Conservation (phyloP, 164 flowering plant species). For the Hamamelis virginiana region DNA sequence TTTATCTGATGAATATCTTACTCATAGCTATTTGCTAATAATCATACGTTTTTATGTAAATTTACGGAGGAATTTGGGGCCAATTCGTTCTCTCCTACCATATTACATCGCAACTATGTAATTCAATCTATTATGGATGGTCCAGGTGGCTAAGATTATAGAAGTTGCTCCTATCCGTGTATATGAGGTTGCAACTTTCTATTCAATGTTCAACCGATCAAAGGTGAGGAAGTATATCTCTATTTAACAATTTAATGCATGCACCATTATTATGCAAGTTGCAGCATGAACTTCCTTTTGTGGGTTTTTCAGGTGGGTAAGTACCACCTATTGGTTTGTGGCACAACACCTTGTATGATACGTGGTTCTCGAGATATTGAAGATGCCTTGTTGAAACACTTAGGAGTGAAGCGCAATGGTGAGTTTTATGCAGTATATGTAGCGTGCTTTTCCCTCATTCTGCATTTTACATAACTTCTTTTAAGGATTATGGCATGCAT, state of each 20-base stretch:
- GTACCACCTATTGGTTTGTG: constrained; percentile 96
- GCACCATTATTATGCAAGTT: background rate
- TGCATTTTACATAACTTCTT: background rate
- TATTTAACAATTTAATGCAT: background rate
- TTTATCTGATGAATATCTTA: too few relatives aligned
- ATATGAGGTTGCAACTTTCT: constrained; percentile 96
- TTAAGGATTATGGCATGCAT: background rate
- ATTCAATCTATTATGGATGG: constrained; percentile 13
- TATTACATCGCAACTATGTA: background rate
- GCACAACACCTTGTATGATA: constrained; percentile 99
- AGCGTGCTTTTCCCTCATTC: background rate
- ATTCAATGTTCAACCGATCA: constrained; percentile 95
- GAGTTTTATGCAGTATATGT: constrained; percentile 6
- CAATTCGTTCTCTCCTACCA: background rate
- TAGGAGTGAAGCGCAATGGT: constrained; percentile 99
- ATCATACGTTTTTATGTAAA: too few relatives aligned
- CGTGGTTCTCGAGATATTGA: constrained; percentile 99
- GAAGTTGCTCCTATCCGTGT: constrained; percentile 99
- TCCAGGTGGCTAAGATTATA: constrained; percentile 86
- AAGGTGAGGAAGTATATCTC: constrained; percentile 51
- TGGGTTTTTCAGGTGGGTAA: constrained; percentile 74
- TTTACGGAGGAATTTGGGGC: background rate
- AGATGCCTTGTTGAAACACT: constrained; percentile 81
- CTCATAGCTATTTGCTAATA: too few relatives aligned
- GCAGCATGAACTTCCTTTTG: background rate